These are phyloP conservation scores for Sclerotinia nivalis DNA, from an alignment of 2,329 filamentous ascomycete genomes.

Conservation along the genomic window DNA sequence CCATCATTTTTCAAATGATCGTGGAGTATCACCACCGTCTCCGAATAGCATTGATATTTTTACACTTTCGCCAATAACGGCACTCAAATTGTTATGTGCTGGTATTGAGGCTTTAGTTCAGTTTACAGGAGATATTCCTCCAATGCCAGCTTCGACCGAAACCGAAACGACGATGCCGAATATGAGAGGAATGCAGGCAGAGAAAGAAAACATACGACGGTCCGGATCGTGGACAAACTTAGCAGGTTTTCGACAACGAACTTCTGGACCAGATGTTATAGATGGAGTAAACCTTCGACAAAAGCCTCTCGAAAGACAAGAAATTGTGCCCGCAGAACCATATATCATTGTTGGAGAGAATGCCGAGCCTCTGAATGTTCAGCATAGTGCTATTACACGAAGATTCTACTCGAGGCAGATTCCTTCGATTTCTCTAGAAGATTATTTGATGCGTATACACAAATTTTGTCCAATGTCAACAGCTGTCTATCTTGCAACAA, in stretches of 20 bases:
- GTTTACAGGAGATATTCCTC: slow-evolving; percentile 54
- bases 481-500: slow-evolving; percentile 87
- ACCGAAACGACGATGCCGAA: slow-evolving; percentile 63
- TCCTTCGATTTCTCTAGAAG: slow-evolving; percentile 77
- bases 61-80: slow-evolving; percentile 68
- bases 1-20: slow-evolving; percentile 32
- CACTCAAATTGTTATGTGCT: slow-evolving; percentile 76
- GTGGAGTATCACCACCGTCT: slow-evolving; percentile 37
- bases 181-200: slow-evolving; percentile 62
- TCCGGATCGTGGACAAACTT: slow-evolving; percentile 53
- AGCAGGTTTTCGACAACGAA: slow-evolving; percentile 38
- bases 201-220: slow-evolving; percentile 61
- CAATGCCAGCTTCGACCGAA: slow-evolving; percentile 69
- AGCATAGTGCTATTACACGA: slow-evolving; percentile 82
- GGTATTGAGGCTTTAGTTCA: slow-evolving; percentile 68
- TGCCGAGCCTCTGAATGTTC: slow-evolving; percentile 70
- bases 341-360: slow-evolving; percentile 67
- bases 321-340: slow-evolving; percentile 42
- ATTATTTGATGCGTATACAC: slow-evolving; percentile 86
- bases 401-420: slow-evolving; percentile 92
- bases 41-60: slow-evolving; percentile 64
- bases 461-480: slow-evolving; percentile 91
- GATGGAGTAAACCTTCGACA: slow-evolving; percentile 57
- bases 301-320: slow-evolving; percentile 35
- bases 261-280: slow-evolving; percentile 44